These are phyloP conservation scores for Curvularia eragrostidis DNA, from an alignment of 2,329 filamentous ascomycete species.

Conservation along the genomic window DNA sequence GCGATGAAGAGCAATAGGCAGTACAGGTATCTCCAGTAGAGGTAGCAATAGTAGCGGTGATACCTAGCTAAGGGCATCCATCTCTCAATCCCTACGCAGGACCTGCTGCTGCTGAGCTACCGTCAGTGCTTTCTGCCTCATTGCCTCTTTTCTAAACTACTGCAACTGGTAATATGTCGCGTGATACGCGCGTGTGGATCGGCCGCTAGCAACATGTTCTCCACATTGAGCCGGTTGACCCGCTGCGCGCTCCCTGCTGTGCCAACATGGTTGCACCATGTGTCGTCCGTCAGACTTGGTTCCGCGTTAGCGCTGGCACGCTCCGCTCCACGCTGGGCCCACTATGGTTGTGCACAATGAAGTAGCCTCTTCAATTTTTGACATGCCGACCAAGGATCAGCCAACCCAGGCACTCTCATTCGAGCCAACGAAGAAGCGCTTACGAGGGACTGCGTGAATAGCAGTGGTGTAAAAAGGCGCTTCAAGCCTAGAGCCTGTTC, in stretches of 20 bases:
- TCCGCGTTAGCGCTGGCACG: constrained; percentile 12
- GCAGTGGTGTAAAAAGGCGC: too few relatives aligned
- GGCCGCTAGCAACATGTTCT: constrained; percentile 31
- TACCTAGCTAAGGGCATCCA: constrained; percentile 6
- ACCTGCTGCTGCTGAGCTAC: constrained; percentile 28
- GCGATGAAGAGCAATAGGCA: constrained; percentile 37
- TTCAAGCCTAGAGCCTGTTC: too few relatives aligned
- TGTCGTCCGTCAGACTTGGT: constrained; percentile 32
- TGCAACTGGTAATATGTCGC: constrained; percentile 39
- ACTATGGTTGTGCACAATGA: too few relatives aligned
- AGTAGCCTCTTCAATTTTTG: too few relatives aligned
- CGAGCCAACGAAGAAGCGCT: too few relatives aligned
- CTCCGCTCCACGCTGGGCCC: not conserved
- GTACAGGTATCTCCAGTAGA: constrained; percentile 20
- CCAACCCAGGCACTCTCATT: too few relatives aligned
- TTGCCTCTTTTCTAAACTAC: constrained; percentile 33
- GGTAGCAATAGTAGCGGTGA: constrained; percentile 4
- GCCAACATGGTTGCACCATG: constrained; percentile 26
- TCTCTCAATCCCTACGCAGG: constrained; percentile 28
- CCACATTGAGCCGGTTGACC: constrained; percentile 36
- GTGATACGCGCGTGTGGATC: constrained; percentile 37
- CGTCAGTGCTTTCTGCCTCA: constrained; percentile 28
- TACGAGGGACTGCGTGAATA: too few relatives aligned
- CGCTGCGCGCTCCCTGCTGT: constrained; percentile 21
- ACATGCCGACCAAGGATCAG: too few relatives aligned